Evolutionary conservation across 257 asterid species (phyloP), one percentile per base, ranked within the genome.

Genomic region (Paulownia fortunei): DNA sequence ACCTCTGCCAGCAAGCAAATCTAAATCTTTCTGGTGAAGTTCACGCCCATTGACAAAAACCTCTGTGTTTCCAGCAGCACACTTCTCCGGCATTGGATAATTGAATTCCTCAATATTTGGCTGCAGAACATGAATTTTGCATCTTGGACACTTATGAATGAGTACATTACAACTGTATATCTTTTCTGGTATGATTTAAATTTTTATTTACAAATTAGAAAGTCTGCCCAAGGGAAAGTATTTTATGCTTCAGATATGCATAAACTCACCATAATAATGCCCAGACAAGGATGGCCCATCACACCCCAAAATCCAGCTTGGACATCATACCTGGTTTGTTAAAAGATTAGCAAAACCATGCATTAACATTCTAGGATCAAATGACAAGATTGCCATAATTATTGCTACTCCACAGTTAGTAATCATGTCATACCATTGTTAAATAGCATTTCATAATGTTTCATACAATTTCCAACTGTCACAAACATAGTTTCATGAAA

Each of bases 271-370:
- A 86, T 85, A 80, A 91, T 80, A 74, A 95, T 90, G 64, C 99
- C 99, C 23, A 90, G 86, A 81, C 99, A 95, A 59, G 94, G 94
- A 84, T 88, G 88, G 69, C 98, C 98, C 89, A 95, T 89, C 86
- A 90, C 97, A 52, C 99, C 99, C 99, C 99, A 95, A 86, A 95
- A 95, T 73, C 99, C 99, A 34, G 98, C 99, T 69, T 84, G 85
- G 68, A 72, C 63, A 74, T 95, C 99, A 51, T 92, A 95, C 99
- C 99, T 95, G 84, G 59, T 75, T 72, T 41, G 44, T 65, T 42
- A n/a, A 76, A 39, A 55, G 5, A 30, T 68, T 27, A 10, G 71
- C 62, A 72, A 51, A 72, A 75, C n/a, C 19, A 65, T 62, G 76
- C 51, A 51, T 82, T 52, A 82, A 79, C 80, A 72, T 73, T 76